Conservation (phyloP, 2,329 filamentous ascomycete genomes). For the Aspergillus versicolor region DNA sequence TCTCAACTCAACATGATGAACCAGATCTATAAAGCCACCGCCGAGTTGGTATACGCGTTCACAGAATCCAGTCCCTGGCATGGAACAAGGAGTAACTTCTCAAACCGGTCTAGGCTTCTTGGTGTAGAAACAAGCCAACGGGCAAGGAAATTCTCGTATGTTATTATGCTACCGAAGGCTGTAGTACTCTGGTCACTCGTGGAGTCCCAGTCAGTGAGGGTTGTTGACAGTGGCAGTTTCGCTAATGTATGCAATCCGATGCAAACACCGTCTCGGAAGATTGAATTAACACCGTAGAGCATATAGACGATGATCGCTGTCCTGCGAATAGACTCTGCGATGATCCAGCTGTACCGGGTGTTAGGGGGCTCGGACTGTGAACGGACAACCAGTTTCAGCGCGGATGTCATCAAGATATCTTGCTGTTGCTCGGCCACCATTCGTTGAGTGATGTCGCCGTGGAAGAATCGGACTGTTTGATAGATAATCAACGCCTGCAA, state of each 20-base stretch:
- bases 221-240: background rate
- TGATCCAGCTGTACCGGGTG: background rate
- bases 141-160: conserved; percentile 1
- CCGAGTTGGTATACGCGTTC: background rate
- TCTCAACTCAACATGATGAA: background rate
- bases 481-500: conserved; percentile 2
- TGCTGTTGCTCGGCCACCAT: background rate
- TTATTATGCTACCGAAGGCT: background rate
- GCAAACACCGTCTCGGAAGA: conserved; percentile 1
- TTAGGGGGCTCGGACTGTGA: background rate
- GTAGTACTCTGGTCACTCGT: background rate
- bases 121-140: conserved; percentile 7
- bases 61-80: conserved; percentile 4
- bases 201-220: background rate
- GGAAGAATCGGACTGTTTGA: conserved; percentile 4
- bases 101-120: conserved; percentile 1
- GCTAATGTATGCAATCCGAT: conserved; percentile 1
- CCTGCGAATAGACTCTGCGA: conserved; percentile 3
- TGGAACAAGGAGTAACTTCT: conserved; percentile 6
- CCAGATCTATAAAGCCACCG: background rate
- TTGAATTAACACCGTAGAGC: conserved; percentile 3
- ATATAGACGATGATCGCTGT: background rate
- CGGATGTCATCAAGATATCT: background rate
- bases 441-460: background rate
- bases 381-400: background rate